A percentile compares a stretch with the other conserved stretches of the same genome.
These are phyloP conservation scores for Grosmannia huntii DNA, from an alignment of 2,329 filamentous ascomycete species.

Conservation along the genomic window DNA sequence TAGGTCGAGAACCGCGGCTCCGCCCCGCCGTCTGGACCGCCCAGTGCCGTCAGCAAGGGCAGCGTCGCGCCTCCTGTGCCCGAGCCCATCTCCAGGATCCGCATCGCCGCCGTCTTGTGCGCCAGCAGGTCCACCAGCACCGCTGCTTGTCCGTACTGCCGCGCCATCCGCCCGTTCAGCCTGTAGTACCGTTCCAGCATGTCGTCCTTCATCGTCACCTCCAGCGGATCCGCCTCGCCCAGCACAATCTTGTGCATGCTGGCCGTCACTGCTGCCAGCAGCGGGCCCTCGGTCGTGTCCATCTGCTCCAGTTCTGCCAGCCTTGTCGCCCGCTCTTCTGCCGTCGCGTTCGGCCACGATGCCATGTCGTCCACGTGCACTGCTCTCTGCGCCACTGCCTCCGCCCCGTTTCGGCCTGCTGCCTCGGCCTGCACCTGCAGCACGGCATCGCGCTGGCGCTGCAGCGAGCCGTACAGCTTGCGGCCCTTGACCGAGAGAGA, in stretches of 20 bases:
- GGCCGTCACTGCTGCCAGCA: constrained; percentile 6
- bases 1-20: constrained; percentile 16
- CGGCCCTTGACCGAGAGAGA: constrained; percentile 7
- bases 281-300: constrained; percentile 8
- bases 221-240: constrained; percentile 16
- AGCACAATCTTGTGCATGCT: constrained; percentile 15
- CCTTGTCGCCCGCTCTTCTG: background rate
- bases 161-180: constrained; percentile 12
- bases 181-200: constrained; percentile 13
- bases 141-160: constrained; percentile 12
- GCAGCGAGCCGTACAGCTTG: constrained; percentile 9
- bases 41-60: constrained; percentile 10
- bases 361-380: constrained; percentile 6
- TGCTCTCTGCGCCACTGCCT: background rate
- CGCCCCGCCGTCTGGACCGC: background rate
- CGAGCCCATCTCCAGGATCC: constrained; percentile 26
- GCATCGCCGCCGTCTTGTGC: constrained; percentile 15
- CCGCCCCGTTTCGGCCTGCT: background rate
- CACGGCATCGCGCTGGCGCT: constrained; percentile 8
- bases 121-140: constrained; percentile 10
- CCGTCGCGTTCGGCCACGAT: constrained; percentile 8
- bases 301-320: constrained; percentile 1
- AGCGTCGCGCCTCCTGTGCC: constrained; percentile 19
- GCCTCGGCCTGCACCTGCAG: constrained; percentile 1
- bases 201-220: constrained; percentile 17